Evolutionary conservation across 2,329 filamentous ascomycete genomes (phyloP), one percentile per base, ranked within the genome.

Genomic region (Botrytis fragariae): DNA sequence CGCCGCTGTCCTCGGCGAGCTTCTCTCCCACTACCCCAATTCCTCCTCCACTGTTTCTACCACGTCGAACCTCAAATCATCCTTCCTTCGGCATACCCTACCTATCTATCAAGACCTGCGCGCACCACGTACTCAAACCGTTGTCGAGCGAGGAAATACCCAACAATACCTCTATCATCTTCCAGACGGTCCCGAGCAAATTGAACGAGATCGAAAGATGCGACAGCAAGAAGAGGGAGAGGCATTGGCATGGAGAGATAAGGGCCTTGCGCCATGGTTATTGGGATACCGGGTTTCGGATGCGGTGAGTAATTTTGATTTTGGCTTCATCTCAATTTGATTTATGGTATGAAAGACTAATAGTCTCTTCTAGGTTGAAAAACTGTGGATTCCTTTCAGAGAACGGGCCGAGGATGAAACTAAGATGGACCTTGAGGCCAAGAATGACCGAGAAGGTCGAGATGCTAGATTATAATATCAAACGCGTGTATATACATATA

Each of bases 81-180:
- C 48, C 37, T 68, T 57, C 9, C 64, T 83, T 61, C 83, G 81
- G 44, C 76, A 81, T 37, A 79, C 81, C 22, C 78, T 85, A 25
- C 74, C 81, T 0, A 82, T 87, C 0, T 92, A 91, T 75, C 87
- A 92, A 78, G 81, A 83, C 9, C 89, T 88, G 73, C 84, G 89
- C 1, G 85, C 88, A 39, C 82, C 85, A 63, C 83, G 90, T 6
- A 91, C 90, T 0, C 87, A 90, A 63, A 86, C 84, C 75, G 85
- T 92, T 0, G 89, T 91, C 0, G 82, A 86, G 18, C 81, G 89
- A 3, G 89, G 89, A 0, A 90, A 88, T n/a, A 79, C 85, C 20
- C 88, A 91, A 75, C 89, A 91, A 77, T 85, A 86, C 77, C 82
- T 91, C 77, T 88, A 87, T 70, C 87, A 89, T 74, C 82, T 89